These are phyloP conservation scores for Eimeria necatrix DNA, from an alignment of 169 alveolate genomes.

Conservation along the genomic window DNA sequence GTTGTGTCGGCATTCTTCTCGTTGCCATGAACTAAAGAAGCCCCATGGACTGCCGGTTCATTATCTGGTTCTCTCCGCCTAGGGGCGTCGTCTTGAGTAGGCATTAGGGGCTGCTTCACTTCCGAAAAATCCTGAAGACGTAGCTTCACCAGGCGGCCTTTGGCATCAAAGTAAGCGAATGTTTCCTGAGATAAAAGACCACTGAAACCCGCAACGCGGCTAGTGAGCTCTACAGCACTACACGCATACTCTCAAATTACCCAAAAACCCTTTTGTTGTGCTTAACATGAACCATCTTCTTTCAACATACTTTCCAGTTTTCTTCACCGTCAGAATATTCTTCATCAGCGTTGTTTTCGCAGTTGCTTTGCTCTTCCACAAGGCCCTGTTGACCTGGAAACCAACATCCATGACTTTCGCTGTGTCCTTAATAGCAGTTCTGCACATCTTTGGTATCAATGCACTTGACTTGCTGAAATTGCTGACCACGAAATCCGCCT, in stretches of 20 bases:
- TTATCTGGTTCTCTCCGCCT: neutral
- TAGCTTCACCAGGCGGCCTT: constrained; percentile 73
- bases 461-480: neutral
- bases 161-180: constrained; percentile 73
- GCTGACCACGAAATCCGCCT: neutral
- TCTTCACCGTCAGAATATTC: constrained; percentile 63
- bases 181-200: constrained; percentile 50
- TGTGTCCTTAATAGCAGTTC: neutral
- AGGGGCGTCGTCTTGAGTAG: neutral
- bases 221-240: neutral
- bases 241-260: neutral
- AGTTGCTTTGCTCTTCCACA: constrained; percentile 25
- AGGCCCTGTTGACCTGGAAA: neutral
- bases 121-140: constrained; percentile 35
- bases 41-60: neutral
- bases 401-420: neutral
- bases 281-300: neutral
- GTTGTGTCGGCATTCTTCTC: constrained; percentile 51
- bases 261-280: too few relatives aligned
- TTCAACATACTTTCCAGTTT: constrained; percentile 66
- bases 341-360: constrained; percentile 21
- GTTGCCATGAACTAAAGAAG: neutral
- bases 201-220: neutral
- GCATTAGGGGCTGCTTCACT: neutral
- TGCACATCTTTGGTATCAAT: neutral